Base-by-base conservation (phyloP, 805 yeast species). In the Danielia oregonensis region DNA sequence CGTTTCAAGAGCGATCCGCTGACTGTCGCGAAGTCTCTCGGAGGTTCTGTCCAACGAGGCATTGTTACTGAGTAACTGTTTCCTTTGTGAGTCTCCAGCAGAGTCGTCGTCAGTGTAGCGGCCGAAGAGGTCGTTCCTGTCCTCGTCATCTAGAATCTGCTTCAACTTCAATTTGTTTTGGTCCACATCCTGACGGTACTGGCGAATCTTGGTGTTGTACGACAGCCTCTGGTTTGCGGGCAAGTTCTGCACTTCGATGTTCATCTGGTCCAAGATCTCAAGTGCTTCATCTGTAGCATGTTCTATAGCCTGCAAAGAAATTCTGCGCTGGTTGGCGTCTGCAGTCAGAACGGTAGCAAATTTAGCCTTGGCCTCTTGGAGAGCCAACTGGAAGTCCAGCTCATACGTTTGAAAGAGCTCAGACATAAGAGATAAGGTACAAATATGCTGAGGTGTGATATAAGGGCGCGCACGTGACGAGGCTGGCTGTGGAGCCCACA, bases 1-100 rank as follows among this genome's bases (percentile, higher is more conserved):
- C 0, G 98, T 88, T 49, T 93, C 98, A 33, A 84, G 68, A 5
- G 97, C 98, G 3, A 88, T 70, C 47, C 97, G 72, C 43, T 91
- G 94, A 14, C 93, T 82, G 30, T 93, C 97, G 40, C 82, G 73
- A 30, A 93, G 70, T 48, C 96, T 74, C 43, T 89, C 91, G 2
- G 87, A 75, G 1, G 94, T 76, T 45, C 93, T 72, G 46, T 86
- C 95, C 39, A 93, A 70, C 3, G 93, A 72, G 2, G 87, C 81
- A 51, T 86, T 86, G 42, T 86, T 86, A 34, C 76, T 72, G 37
- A 93, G 68, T 29, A 93, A 68, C 48, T 82, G 86, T 49, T 84
- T 87, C 32, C 97, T 76, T 60, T 93, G 97, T 15, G 66, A 62
- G 46, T 79, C 82, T 51, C 52, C 37, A 19, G 41, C 40, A 15